Evolutionary conservation across 2,329 filamentous ascomycete species (phyloP).

Genomic region (Neofusicoccum ribis): DNA sequence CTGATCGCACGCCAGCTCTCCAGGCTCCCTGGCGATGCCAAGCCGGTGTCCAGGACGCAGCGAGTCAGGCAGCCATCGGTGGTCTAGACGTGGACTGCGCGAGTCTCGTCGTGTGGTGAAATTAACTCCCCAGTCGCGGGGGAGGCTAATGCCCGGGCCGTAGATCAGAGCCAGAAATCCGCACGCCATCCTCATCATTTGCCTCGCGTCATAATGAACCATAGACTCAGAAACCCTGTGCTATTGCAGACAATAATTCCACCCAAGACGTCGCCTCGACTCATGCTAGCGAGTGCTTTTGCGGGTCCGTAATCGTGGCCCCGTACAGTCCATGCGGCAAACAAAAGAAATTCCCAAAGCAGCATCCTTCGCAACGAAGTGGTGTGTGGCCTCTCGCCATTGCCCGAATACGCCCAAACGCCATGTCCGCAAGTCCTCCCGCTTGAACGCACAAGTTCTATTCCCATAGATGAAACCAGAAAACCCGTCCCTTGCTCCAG

Average conservation of each 20-base stretch:
- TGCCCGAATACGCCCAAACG: neutral
- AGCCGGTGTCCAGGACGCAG: neutral
- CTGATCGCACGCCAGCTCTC: neutral
- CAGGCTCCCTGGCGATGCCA: neutral
- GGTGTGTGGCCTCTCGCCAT: neutral
- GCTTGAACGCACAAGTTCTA: slow-evolving; percentile 20
- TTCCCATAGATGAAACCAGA: neutral
- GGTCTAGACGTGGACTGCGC: neutral
- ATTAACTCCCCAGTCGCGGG: slow-evolving; percentile 1
- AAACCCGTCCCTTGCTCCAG: slow-evolving; percentile 1
- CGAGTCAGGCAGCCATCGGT: slow-evolving; percentile 7
- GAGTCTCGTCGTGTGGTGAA: slow-evolving; percentile 14
- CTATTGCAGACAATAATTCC: neutral
- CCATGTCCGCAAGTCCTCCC: neutral
- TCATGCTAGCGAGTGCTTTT: slow-evolving; percentile 15
- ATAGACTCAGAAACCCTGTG: neutral
- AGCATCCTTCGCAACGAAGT: neutral
- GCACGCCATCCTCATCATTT: slow-evolving; percentile 2
- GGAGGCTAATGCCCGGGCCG: neutral
- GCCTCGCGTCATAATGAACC: neutral
- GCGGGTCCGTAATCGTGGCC: neutral
- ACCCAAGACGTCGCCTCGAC: slow-evolving; percentile 1
- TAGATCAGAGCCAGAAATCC: neutral
- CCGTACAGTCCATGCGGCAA: slow-evolving; percentile 7
- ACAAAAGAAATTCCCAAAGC: slow-evolving; percentile 6